Base-by-base conservation (phyloP, 257 asterid genomes). In the Solanum pimpinellifolium region DNA sequence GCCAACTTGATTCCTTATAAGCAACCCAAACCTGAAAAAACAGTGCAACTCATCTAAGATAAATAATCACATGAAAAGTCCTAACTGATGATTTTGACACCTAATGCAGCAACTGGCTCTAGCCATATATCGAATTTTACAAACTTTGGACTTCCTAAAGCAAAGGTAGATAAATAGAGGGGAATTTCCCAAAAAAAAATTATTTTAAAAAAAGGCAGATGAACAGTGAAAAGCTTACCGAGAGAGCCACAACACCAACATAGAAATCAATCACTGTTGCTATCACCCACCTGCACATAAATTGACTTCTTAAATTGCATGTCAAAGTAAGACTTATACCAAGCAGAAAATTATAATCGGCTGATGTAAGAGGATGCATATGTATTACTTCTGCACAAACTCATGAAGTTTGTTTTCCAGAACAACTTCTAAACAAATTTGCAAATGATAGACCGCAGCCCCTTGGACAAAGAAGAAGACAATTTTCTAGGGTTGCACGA, bases 1-100 rank as follows among this genome's bases (percentile, higher is more conserved):
- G 65, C 94, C 94, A 94, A 87, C 87, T 89, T n/a, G 96, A 85
- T 91, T 96, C 99, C 89, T 95, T 95, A 86, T 96, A 94, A 6
- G 93, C 94, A 83, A 96, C 92, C 99, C 99, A 96, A 42, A 95
- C 99, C 99, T 96, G 89, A 82, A 56, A 87, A 88, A 85, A 29
- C 2, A 11, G 69, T 29, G 85, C 1, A 49, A 49, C 69, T 16
- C 42, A 49, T 46, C 25, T 16, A 49, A 78, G 81, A 69, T 52
- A 25, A 80, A 47, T 31, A 80, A 70, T 46, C 42, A 27, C 70
- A 41, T 23, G 37, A 76, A 76, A 44, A 76, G 15, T 15, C 83
- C 60, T 42, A 76, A 76, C n/a, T 23, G 52, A 42, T 23, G 83
- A 76, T 13, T 75, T n/a, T 42, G 37, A 76, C 60, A 42, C 12